Evolutionary conservation across 148 eudicot genomes (phyloP).

Genomic region (Limonium bicolor): DNA sequence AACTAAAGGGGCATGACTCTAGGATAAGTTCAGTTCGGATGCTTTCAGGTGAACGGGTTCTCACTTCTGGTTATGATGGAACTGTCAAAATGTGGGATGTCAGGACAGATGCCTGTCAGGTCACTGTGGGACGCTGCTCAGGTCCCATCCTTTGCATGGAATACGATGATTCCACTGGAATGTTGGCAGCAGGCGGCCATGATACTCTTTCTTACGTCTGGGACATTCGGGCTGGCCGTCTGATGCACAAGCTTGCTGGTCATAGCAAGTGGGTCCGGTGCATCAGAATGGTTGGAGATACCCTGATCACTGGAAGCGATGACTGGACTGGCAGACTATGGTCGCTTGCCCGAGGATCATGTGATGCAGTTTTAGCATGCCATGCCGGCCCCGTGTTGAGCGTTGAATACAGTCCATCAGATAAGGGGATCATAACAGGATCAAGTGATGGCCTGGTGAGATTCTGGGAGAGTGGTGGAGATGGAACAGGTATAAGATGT

Average conservation of each 20-base stretch:
- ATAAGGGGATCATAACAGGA: conserved; percentile 86
- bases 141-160: conserved; percentile 88
- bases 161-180: conserved; percentile 76
- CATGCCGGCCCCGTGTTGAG: conserved; percentile 75
- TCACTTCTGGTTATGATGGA: conserved; percentile 85
- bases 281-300: conserved; percentile 89
- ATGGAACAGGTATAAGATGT: conserved; percentile 68
- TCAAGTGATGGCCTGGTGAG: conserved; percentile 81
- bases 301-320: conserved; percentile 78
- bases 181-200: conserved; percentile 82
- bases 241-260: conserved; percentile 86
- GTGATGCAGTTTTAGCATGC: conserved; percentile 89
- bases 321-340: conserved; percentile 98
- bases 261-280: conserved; percentile 92
- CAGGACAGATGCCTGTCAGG: conserved; percentile 85
- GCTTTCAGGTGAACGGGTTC: conserved; percentile 96
- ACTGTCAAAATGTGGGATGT: conserved; percentile 98
- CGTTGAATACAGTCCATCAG: conserved; percentile 69
- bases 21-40: conserved; percentile 70
- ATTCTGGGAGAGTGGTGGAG: conserved; percentile 84
- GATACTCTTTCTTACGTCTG: conserved; percentile 75
- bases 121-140: conserved; percentile 88
- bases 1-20: conserved; percentile 80
- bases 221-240: conserved; percentile 94
- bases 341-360: conserved; percentile 90